Conservation (phyloP, 2,329 filamentous ascomycete genomes). For the Pyrenochaeta sp. region DNA sequence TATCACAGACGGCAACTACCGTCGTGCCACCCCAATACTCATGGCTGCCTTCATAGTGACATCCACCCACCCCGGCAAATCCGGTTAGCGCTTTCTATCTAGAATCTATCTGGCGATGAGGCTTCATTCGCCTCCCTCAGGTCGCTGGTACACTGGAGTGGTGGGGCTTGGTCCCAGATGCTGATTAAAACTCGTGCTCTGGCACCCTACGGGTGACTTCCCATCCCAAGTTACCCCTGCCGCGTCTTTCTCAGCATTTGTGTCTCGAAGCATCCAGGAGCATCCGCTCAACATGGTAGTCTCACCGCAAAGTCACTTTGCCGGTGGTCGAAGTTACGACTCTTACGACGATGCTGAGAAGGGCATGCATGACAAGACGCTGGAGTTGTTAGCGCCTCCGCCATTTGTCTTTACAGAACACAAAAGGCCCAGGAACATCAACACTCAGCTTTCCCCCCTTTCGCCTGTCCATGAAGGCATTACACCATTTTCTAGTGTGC, state of each 20-base stretch:
- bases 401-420: conserved; percentile 39
- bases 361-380: conserved; percentile 39
- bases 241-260: conserved; percentile 20
- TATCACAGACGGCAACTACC: conserved; percentile 35
- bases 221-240: conserved; percentile 34
- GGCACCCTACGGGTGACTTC: conserved; percentile 26
- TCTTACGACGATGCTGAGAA: conserved; percentile 46
- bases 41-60: conserved; percentile 20
- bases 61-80: conserved; percentile 27
- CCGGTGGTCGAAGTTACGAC: conserved; percentile 26
- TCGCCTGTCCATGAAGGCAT: conserved; percentile 47
- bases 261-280: conserved; percentile 22
- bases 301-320: conserved; percentile 25
- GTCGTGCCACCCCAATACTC: conserved; percentile 27
- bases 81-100: conserved; percentile 20
- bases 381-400: conserved; percentile 31
- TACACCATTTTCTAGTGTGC: conserved; percentile 43
- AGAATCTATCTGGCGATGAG: conserved; percentile 26
- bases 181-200: conserved; percentile 39
- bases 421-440: conserved; percentile 14
- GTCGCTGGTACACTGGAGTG: conserved; percentile 23
- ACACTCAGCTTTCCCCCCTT: conserved; percentile 23
- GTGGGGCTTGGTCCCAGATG: conserved; percentile 32
- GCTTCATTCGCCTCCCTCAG: conserved; percentile 18
- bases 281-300: conserved; percentile 29